phyloP scores from a whole-genome alignment of 495 filamentous ascomycete genomes.

The Pyronema omphalodes region DNA sequence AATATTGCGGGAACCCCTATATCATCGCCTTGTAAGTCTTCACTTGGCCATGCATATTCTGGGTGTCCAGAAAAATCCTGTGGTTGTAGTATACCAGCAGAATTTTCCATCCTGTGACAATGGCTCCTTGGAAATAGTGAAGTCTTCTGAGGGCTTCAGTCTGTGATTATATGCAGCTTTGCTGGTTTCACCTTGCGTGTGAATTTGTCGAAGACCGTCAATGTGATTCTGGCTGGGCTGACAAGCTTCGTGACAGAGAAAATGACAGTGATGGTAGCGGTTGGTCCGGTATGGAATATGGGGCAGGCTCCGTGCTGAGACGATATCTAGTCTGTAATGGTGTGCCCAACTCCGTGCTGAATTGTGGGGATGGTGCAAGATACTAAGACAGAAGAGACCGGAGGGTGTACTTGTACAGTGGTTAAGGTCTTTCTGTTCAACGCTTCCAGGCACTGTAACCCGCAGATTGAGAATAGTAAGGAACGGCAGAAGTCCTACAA shows the following conservation, averaged over 20 bases:
- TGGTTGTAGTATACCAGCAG: too few relatives aligned
- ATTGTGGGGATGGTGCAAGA: background rate
- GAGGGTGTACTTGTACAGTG: background rate
- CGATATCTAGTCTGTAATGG: background rate
- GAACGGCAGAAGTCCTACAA: slow-evolving; percentile 10
- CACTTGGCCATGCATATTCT: background rate
- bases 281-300: background rate
- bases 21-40: background rate
- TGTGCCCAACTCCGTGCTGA: background rate
- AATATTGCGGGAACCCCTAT: background rate
- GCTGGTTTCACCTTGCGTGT: too few relatives aligned
- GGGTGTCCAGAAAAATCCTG: background rate
- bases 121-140: too few relatives aligned
- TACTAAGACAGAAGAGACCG: background rate
- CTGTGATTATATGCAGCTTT: too few relatives aligned
- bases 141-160: too few relatives aligned
- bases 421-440: background rate
- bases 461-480: slow-evolving; percentile 1
- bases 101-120: too few relatives aligned
- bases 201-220: too few relatives aligned
- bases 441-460: background rate
- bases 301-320: background rate
- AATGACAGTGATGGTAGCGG: background rate
- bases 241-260: slow-evolving; percentile 4
- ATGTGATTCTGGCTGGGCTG: slow-evolving; percentile 6